Evolutionary conservation across 768 basidiomycete species (phyloP).

Genomic region (Daedalea quercina): DNA sequence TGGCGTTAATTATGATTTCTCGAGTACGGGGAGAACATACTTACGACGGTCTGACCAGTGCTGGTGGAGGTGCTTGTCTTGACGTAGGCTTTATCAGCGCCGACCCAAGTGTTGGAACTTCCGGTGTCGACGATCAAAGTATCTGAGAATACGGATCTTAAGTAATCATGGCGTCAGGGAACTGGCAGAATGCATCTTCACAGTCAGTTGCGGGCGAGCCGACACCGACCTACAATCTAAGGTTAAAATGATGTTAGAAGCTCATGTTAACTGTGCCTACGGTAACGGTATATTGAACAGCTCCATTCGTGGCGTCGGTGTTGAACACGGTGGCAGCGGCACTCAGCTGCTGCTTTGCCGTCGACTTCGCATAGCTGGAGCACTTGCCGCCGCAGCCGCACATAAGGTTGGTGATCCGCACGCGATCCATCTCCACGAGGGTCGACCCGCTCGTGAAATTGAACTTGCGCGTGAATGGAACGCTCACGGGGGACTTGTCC

Average conservation of each 20-base stretch:
- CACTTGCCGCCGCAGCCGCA: neutral
- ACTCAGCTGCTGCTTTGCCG: neutral
- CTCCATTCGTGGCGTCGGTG: constrained; percentile 14
- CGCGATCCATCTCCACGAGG: constrained; percentile 16
- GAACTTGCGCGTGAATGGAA: constrained; percentile 15
- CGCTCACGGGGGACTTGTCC: constrained; percentile 10
- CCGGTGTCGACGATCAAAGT: constrained; percentile 51
- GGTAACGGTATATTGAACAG: constrained; percentile 19
- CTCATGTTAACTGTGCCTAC: constrained; percentile 1
- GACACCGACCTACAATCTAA: constrained; percentile 35
- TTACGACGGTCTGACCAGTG: constrained; percentile 25
- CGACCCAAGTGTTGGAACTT: constrained; percentile 52
- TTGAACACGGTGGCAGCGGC: constrained; percentile 5
- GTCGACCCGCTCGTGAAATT: constrained; percentile 16
- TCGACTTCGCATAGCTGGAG: neutral
- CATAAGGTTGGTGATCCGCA: constrained; percentile 13
- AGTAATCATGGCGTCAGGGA: no score
- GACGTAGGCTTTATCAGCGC: constrained; percentile 38
- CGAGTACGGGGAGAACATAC: constrained; percentile 16
- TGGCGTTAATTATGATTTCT: neutral
- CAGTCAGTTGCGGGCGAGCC: constrained; percentile 41
- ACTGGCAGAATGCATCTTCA: constrained; percentile 5
- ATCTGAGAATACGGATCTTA: constrained; percentile 15
- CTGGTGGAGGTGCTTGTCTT: constrained; percentile 33
- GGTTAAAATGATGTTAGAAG: neutral